These are phyloP conservation scores for Ganoderma lingzhi DNA, from an alignment of 1,284 basidiomycete species.

Conservation along the genomic window DNA sequence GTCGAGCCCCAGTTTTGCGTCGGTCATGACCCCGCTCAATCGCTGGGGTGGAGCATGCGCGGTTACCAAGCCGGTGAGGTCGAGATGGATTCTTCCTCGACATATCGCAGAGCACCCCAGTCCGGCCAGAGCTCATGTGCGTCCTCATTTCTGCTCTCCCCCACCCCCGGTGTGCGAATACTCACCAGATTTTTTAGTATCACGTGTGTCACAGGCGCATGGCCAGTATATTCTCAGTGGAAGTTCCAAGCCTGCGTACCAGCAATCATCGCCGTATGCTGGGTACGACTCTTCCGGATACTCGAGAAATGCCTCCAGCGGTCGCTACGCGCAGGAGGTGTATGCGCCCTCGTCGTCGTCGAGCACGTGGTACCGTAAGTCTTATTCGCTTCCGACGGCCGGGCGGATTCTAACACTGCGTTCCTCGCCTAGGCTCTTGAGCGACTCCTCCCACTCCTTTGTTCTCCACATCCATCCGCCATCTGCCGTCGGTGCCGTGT, in stretches of 20 bases:
- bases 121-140: conserved; percentile 26
- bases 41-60: conserved; percentile 33
- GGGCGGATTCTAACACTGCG: neutral
- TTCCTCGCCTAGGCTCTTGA: conserved; percentile 1
- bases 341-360: conserved; percentile 21
- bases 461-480: neutral
- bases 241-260: conserved; percentile 18
- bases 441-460: neutral
- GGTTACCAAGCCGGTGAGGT: conserved; percentile 12
- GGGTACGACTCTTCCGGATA: conserved; percentile 22
- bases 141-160: conserved; percentile 8
- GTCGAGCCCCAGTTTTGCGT: conserved; percentile 29
- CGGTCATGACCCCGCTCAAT: conserved; percentile 39
- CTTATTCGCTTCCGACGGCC: neutral
- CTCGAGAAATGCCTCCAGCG: conserved; percentile 6
- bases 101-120: conserved; percentile 22
- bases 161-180: neutral
- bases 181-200: conserved; percentile 17
- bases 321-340: conserved; percentile 24
- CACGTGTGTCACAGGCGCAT: conserved; percentile 29
- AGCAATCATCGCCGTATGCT: conserved; percentile 16
- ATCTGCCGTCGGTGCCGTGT: neutral
- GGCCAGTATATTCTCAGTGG: conserved; percentile 22
- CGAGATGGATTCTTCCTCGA: conserved; percentile 17
- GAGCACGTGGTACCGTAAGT: conserved; percentile 23